Conservation (phyloP, 192 early-diverging fungal genomes). For the Coemansia asiatica region DNA sequence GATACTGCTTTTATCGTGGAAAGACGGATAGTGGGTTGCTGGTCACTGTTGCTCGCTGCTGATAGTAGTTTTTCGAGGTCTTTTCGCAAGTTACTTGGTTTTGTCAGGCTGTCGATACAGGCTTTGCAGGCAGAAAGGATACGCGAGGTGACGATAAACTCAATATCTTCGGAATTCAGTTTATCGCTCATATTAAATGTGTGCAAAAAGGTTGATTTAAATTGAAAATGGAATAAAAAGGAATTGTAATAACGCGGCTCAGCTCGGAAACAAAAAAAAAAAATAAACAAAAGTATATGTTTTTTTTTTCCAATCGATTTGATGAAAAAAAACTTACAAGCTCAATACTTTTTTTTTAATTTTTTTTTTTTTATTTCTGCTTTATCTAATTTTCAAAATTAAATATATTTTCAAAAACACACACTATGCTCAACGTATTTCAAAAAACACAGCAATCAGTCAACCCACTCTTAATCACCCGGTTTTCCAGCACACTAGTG, state of each 20-base stretch:
- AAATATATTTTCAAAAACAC: neutral
- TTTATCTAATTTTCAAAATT: too few species aligned
- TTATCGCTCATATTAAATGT: neutral
- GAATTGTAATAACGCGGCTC: too few species aligned
- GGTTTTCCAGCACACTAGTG: neutral
- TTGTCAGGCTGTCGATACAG: constrained; percentile 9
- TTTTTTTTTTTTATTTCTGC: too few species aligned
- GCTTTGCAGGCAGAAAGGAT: constrained; percentile 23
- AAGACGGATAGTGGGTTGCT: constrained; percentile 15
- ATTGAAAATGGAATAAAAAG: too few species aligned
- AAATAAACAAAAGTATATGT: too few species aligned
- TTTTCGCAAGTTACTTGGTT: neutral
- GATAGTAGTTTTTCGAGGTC: constrained; percentile 6
- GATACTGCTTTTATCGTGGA: constrained; percentile 25
- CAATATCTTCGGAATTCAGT: neutral
- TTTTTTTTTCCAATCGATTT: too few species aligned
- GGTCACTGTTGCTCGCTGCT: neutral
- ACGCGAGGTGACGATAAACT: constrained; percentile 20
- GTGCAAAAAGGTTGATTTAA: too few species aligned
- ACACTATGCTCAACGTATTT: constrained; percentile 16
- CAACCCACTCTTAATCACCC: neutral
- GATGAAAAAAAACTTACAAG: too few species aligned
- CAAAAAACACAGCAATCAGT: neutral
- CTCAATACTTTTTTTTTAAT: too few species aligned
- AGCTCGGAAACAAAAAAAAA: too few species aligned